phyloP scores from a whole-genome alignment of 768 basidiomycete genomes.

The Amanita subjunquillea region DNA sequence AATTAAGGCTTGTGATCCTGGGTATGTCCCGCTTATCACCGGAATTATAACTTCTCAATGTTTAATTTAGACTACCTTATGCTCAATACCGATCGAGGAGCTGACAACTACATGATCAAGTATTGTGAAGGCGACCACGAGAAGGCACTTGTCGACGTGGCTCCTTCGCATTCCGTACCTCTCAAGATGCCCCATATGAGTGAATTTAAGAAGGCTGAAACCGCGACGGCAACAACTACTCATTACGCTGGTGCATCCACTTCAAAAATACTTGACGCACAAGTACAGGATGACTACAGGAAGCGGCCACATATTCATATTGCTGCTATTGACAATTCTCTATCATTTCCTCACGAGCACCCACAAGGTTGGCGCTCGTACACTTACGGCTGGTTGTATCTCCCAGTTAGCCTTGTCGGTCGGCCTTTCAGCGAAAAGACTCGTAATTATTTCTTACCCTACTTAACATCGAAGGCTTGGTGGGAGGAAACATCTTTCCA shows the following conservation, averaged over 20 bases:
- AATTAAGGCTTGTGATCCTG: constrained; percentile 65
- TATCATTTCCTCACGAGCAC: constrained; percentile 88
- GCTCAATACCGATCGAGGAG: constrained; percentile 84
- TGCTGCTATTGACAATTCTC: constrained; percentile 88
- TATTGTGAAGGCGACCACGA: constrained; percentile 78
- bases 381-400: constrained; percentile 83
- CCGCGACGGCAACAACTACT: constrained; percentile 17
- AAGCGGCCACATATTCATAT: constrained; percentile 78
- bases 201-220: constrained; percentile 44
- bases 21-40: constrained; percentile 28
- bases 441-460: constrained; percentile 69
- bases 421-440: constrained; percentile 80
- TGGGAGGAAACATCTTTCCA: constrained; percentile 84
- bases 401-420: constrained; percentile 79
- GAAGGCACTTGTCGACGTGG: constrained; percentile 68
- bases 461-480: constrained; percentile 78
- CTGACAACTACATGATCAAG: constrained; percentile 91
- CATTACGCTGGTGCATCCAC: constrained; percentile 27
- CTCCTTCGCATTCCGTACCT: constrained; percentile 58
- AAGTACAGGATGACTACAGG: constrained; percentile 32
- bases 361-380: constrained; percentile 72
- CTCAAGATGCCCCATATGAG: constrained; percentile 68
- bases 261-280: constrained; percentile 23
- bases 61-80: constrained; percentile 66
- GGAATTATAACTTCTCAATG: not conserved